Conservation (phyloP, 73 alveolate genomes). For the Durusdinium trenchii region DNA sequence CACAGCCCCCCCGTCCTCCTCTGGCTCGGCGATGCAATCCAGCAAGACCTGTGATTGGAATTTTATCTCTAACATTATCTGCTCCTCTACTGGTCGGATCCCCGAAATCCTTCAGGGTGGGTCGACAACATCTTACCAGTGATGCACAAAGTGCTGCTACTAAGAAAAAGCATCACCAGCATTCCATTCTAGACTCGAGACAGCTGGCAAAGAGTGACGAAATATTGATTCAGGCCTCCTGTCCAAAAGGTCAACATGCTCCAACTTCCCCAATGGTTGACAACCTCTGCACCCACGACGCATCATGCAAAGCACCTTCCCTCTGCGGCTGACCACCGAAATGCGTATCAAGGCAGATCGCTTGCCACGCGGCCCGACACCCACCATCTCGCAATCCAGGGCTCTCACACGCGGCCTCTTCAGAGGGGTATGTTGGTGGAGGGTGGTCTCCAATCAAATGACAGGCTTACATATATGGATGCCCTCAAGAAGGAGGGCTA, state of each 20-base stretch:
- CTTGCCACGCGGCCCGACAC: constrained; percentile 76
- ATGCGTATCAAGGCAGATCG: constrained; percentile 70
- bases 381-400: constrained; percentile 79
- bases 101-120: too few species aligned
- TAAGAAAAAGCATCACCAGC: too few species aligned
- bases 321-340: constrained; percentile 72
- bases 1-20: constrained; percentile 45
- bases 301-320: too few species aligned
- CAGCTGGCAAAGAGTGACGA: not conserved
- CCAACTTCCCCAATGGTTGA: not conserved
- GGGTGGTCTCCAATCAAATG: not conserved
- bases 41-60: constrained; percentile 32
- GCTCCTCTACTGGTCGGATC: too few species aligned
- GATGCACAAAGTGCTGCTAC: too few species aligned
- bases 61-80: too few species aligned
- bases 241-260: not conserved
- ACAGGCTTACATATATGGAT: too few species aligned
- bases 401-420: constrained; percentile 48
- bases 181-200: too few species aligned
- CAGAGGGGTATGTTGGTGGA: not conserved
- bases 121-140: too few species aligned
- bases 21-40: constrained; percentile 80
- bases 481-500: too few species aligned
- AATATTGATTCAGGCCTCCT: not conserved
- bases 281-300: too few species aligned